Conservation (phyloP, 83 land plant species). For the Diphasiastrum complanatum region DNA sequence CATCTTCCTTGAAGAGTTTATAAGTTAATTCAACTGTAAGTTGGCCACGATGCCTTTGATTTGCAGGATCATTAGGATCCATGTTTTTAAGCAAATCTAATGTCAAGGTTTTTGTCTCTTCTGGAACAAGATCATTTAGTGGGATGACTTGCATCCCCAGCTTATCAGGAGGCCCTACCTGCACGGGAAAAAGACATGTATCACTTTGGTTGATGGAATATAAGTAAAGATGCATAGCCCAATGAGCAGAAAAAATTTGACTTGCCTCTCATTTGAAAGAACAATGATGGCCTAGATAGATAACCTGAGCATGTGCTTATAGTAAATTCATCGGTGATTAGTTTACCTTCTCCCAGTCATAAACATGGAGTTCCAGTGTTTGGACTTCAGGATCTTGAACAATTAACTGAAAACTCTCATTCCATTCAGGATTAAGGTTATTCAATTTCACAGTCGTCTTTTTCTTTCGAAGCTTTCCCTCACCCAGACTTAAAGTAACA, state of each 20-base stretch:
- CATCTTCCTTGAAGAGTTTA: slow-evolving; percentile 72
- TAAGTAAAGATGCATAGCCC: background rate
- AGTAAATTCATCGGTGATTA: too few species aligned
- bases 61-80: slow-evolving; percentile 80
- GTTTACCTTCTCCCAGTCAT: slow-evolving; percentile 76
- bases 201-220: background rate
- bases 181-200: background rate
- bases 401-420: slow-evolving; percentile 47
- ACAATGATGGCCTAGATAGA: too few species aligned
- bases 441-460: slow-evolving; percentile 54
- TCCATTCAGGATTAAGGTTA: slow-evolving; percentile 66
- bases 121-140: slow-evolving; percentile 50
- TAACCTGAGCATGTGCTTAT: too few species aligned
- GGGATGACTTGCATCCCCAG: slow-evolving; percentile 86
- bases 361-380: slow-evolving; percentile 49
- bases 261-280: too few species aligned
- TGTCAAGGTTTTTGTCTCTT: slow-evolving; percentile 48
- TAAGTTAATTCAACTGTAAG: slow-evolving; percentile 53
- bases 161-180: slow-evolving; percentile 81
- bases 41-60: slow-evolving; percentile 66
- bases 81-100: slow-evolving; percentile 63
- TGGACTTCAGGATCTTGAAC: slow-evolving; percentile 61
- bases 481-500: slow-evolving; percentile 48
- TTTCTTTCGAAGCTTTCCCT: slow-evolving; percentile 37
- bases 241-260: background rate